Evolutionary conservation across 495 filamentous ascomycete species (phyloP).

Genomic region (Articulospora tetracladia): DNA sequence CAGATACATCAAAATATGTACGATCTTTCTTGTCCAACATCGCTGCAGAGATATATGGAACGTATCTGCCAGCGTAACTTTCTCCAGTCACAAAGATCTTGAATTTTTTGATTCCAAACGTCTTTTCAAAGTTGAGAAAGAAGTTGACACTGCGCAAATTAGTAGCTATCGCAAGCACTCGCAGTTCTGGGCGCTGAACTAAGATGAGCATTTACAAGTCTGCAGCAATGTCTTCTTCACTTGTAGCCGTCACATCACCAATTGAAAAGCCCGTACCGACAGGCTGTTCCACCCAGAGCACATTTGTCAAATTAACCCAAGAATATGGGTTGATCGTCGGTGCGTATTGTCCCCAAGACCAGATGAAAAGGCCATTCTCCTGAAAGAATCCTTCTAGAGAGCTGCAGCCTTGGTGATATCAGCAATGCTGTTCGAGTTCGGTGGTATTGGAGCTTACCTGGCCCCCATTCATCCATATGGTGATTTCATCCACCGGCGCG

Average conservation of each 20-base stretch:
- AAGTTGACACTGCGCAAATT: slow-evolving; percentile 38
- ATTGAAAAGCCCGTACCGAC: slow-evolving; percentile 54
- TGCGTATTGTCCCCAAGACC: slow-evolving; percentile 54
- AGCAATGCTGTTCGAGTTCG: too few species aligned
- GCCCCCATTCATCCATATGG: slow-evolving; percentile 31
- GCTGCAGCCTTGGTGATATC: slow-evolving; percentile 44
- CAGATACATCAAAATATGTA: slow-evolving; percentile 43
- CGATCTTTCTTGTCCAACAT: slow-evolving; percentile 47
- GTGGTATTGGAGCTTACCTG: slow-evolving; percentile 5
- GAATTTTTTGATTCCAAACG: slow-evolving; percentile 55
- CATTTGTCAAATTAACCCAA: slow-evolving; percentile 49
- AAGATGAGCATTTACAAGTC: slow-evolving; percentile 39
- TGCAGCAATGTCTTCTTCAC: slow-evolving; percentile 51
- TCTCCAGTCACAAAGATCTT: slow-evolving; percentile 58
- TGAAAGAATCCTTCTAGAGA: slow-evolving; percentile 65
- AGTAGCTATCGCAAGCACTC: not conserved
- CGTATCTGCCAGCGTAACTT: slow-evolving; percentile 53
- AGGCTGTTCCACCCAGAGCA: slow-evolving; percentile 42
- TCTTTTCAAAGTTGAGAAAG: slow-evolving; percentile 60
- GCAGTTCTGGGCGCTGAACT: not conserved
- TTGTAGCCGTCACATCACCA: slow-evolving; percentile 48
- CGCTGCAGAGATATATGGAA: slow-evolving; percentile 50
- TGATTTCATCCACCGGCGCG: slow-evolving; percentile 48
- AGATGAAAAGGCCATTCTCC: slow-evolving; percentile 62
- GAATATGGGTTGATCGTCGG: slow-evolving; percentile 59